phyloP scores from a whole-genome alignment of 768 basidiomycete genomes.

The Termitomyces bulborhizus region DNA sequence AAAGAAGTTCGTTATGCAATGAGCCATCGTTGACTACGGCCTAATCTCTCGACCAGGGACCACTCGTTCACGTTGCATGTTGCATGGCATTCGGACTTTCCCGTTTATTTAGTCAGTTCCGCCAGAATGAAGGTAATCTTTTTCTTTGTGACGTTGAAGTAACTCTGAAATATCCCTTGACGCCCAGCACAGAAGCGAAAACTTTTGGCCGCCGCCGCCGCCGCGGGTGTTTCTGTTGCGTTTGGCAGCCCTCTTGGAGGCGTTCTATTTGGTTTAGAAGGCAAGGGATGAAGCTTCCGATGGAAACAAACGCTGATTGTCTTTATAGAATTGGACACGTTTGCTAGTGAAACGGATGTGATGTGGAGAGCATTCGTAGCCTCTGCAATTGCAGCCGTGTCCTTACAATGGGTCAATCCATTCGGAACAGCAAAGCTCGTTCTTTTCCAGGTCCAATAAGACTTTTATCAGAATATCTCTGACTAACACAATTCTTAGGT shows the following conservation, averaged over 20 bases:
- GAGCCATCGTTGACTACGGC: conserved; percentile 1
- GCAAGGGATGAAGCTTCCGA: conserved; percentile 16
- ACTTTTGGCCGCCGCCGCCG: conserved; percentile 75
- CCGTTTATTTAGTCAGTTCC: conserved; percentile 61
- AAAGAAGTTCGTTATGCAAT: conserved; percentile 60
- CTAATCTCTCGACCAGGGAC: conserved; percentile 42
- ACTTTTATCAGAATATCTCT: no score
- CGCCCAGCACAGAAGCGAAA: conserved; percentile 69
- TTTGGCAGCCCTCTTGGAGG: conserved; percentile 87
- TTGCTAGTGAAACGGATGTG: conserved; percentile 68
- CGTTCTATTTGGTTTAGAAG: conserved; percentile 81
- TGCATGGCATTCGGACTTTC: conserved; percentile 74
- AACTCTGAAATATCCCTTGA: not conserved
- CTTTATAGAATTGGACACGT: conserved; percentile 52
- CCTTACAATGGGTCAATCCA: conserved; percentile 78
- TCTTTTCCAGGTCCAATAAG: conserved; percentile 53
- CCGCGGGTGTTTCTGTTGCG: conserved; percentile 83
- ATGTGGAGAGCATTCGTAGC: conserved; percentile 89
- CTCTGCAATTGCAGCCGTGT: conserved; percentile 80
- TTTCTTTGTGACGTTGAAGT: not conserved
- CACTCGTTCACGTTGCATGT: conserved; percentile 79
- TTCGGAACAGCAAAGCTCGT: conserved; percentile 84
- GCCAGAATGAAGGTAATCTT: conserved; percentile 65
- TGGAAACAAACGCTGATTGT: not conserved
- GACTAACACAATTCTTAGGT: conserved; percentile 29